phyloP scores from a whole-genome alignment of 192 early-diverging fungal genomes.

The Dimargaris verticillata region DNA sequence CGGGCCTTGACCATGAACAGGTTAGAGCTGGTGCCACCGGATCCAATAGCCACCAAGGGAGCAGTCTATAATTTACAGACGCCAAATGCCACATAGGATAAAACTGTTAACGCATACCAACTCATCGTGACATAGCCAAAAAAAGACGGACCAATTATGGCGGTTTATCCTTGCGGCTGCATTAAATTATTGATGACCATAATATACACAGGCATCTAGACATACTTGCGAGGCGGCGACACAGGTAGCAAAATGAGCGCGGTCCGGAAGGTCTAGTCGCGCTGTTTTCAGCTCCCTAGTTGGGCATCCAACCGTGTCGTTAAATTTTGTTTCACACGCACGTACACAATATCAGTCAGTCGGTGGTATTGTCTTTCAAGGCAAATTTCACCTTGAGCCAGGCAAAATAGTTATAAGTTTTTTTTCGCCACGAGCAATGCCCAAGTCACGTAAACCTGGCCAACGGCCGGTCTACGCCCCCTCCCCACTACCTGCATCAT shows the following conservation, averaged over 20 bases:
- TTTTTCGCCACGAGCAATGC: no score
- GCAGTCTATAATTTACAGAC: conserved; percentile 14
- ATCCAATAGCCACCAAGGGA: conserved; percentile 26
- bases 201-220: conserved; percentile 11
- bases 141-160: neutral
- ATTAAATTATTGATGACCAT: neutral
- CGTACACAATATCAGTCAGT: neutral
- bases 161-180: neutral
- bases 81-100: neutral
- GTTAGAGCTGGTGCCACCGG: conserved; percentile 29
- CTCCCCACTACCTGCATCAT: neutral
- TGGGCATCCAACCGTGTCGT: neutral
- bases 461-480: neutral
- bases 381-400: neutral
- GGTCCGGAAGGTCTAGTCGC: conserved; percentile 23
- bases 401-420: neutral
- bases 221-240: conserved; percentile 16
- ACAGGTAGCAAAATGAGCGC: conserved; percentile 27
- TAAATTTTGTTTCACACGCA: neutral
- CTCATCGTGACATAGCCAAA: no score
- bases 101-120: neutral
- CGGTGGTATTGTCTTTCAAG: neutral
- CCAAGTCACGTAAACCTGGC: no score
- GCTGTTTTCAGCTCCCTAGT: conserved; percentile 7
- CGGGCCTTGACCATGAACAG: conserved; percentile 30